A percentile compares a stretch with the other conserved stretches of the same genome.
phyloP scores from a whole-genome alignment of 305 asterid species.

The Ajuga reptans region DNA sequence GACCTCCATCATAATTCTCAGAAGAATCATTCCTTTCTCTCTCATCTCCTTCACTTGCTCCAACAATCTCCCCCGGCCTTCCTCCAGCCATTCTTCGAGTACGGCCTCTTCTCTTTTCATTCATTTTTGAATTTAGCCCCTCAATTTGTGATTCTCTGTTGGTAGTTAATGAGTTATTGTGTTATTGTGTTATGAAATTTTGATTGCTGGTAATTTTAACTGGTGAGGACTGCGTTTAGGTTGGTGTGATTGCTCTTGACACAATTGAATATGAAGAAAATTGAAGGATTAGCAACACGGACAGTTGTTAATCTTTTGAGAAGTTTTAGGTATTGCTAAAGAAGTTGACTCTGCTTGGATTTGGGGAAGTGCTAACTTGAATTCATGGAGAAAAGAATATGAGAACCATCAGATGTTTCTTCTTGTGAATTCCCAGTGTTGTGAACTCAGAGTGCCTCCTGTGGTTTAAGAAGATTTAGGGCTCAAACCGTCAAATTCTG shows the following conservation, averaged over 20 bases:
- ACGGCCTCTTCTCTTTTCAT: constrained; percentile 8
- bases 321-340: not conserved
- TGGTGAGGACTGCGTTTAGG: not conserved
- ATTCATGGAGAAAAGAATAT: not conserved
- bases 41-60: constrained; percentile 53
- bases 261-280: not conserved
- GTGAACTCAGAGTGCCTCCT: not conserved
- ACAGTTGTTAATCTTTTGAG: not conserved
- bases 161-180: not conserved
- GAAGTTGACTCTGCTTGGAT: not conserved
- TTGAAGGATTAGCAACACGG: not conserved
- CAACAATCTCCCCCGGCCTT: constrained; percentile 39
- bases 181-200: not conserved
- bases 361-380: not conserved
- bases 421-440: not conserved
- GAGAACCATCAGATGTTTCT: not conserved
- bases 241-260: not conserved
- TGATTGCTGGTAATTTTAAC: constrained; percentile 7
- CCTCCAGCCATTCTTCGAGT: constrained; percentile 80
- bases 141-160: constrained; percentile 2
- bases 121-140: not conserved
- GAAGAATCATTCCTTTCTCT: constrained; percentile 29
- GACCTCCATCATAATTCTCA: constrained; percentile 56
- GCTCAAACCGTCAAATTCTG: too few species aligned
- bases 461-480: not conserved